A percentile compares a stretch with the other conserved stretches of the same genome.
These are phyloP conservation scores for Phytophthora cryptogea DNA, from an alignment of 352 stramenopile genomes.

Conservation along the genomic window DNA sequence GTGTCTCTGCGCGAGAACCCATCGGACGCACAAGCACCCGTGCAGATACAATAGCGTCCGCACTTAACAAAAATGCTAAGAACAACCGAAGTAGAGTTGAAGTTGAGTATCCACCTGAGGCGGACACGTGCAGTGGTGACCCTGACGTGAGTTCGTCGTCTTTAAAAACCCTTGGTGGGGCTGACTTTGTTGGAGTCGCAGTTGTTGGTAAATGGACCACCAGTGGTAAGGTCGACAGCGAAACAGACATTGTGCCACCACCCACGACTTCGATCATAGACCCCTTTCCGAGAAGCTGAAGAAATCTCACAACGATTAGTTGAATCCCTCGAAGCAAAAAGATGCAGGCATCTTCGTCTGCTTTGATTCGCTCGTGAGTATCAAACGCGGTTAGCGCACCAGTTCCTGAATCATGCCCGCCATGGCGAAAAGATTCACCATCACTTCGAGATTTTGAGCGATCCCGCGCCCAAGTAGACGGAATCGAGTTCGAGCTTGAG, in stretches of 20 bases:
- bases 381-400: slow-evolving; percentile 2
- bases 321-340: slow-evolving; percentile 33
- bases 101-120: slow-evolving; percentile 42
- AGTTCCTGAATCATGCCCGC: background rate
- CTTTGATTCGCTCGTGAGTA: slow-evolving; percentile 4
- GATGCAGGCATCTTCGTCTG: slow-evolving; percentile 15
- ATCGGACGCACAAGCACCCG: slow-evolving; percentile 30
- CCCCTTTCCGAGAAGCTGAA: slow-evolving; percentile 21
- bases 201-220: slow-evolving; percentile 41
- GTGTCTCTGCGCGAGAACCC: slow-evolving; percentile 37
- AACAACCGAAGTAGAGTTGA: slow-evolving; percentile 43
- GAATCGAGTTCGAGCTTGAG: slow-evolving; percentile 21
- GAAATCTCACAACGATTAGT: slow-evolving; percentile 27
- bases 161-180: slow-evolving; percentile 35
- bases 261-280: slow-evolving; percentile 24
- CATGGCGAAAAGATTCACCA: slow-evolving; percentile 13
- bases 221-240: slow-evolving; percentile 26
- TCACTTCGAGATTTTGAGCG: slow-evolving; percentile 54
- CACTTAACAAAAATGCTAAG: slow-evolving; percentile 42
- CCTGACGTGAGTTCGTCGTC: slow-evolving; percentile 39
- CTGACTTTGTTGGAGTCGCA: slow-evolving; percentile 12
- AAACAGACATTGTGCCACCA: slow-evolving; percentile 13
- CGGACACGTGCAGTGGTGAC: slow-evolving; percentile 50
- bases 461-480: slow-evolving; percentile 29
- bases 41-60: slow-evolving; percentile 11